phyloP scores from a whole-genome alignment of 108 stramenopile species.

The Chaetoceros tenuissimus region DNA sequence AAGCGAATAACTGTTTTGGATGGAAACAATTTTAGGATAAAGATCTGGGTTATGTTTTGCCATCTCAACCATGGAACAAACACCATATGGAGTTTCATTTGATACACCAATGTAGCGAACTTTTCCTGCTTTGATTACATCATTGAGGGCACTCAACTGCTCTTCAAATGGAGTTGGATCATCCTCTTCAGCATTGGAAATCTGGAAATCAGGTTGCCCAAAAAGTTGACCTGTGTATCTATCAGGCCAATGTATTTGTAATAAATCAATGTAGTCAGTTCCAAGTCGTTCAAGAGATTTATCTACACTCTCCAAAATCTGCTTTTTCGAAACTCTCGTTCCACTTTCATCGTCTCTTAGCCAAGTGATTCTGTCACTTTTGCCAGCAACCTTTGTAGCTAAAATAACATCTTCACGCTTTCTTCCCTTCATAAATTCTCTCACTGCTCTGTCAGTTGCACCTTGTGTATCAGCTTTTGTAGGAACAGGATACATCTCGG shows the following conservation, averaged over 20 bases:
- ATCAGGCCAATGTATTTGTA: constrained; percentile 93
- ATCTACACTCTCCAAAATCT: constrained; percentile 80
- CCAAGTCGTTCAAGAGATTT: constrained; percentile 70
- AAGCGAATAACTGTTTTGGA: constrained; percentile 85
- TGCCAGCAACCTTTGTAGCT: constrained; percentile 80
- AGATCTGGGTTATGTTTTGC: constrained; percentile 53
- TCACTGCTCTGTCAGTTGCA: constrained; percentile 65
- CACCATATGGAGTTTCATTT: constrained; percentile 92
- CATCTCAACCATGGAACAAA: constrained; percentile 61
- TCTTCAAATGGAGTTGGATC: constrained; percentile 74
- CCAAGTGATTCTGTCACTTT: constrained; percentile 59
- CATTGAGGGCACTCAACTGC: constrained; percentile 62
- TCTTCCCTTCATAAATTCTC: constrained; percentile 43
- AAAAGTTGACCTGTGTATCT: constrained; percentile 76
- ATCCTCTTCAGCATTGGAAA: constrained; percentile 21
- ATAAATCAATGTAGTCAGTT: constrained; percentile 89
- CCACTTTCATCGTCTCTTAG: constrained; percentile 41
- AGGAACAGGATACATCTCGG: constrained; percentile 83
- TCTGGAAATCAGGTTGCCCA: constrained; percentile 66
- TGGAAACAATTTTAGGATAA: constrained; percentile 72
- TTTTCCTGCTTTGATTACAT: constrained; percentile 69
- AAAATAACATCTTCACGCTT: constrained; percentile 74
- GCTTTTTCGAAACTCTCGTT: constrained; percentile 38
- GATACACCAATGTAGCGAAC: constrained; percentile 80
- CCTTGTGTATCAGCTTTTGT: constrained; percentile 57